Evolutionary conservation across 108 stramenopile genomes (phyloP), one percentile per base, ranked within the genome.

Genomic region (Schizochytrium sp.): DNA sequence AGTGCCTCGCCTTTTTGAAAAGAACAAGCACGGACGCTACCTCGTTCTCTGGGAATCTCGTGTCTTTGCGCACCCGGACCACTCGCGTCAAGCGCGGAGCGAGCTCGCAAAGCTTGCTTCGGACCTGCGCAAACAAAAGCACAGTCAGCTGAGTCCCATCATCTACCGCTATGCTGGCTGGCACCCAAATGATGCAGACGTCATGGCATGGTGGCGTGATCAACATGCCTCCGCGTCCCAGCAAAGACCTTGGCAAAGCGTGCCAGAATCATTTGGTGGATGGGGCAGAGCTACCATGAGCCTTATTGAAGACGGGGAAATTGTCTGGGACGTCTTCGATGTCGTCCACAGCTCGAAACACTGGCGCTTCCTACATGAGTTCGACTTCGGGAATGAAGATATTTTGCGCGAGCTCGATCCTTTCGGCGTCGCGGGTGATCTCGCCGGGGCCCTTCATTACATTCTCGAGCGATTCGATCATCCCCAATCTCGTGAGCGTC

Each of bases 271-370:
- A 12, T 83, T 83, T 4, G 76, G 76, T 53, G 76, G 76, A 14
- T 83, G 48, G 45, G 76, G 48, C 1, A 43, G 76, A 28, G 76
- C 76, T 6, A 83, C 76, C 14, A 53, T 83, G 76, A 53, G 19
- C 51, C 76, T 83, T 12, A 45, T 83, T 19, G 76, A 83, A 34
- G 12, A 47, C 25, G 76, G 76, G 1, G 51, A 83, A 23, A 83
- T 83, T 53, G 48, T 83, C 48, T 83, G 76, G 76, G 76, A 83
- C 28, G 76, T 83, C 48, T 83, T 83, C 48, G 76, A 83, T 23
- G 51, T 53, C 12, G 76, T 53, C 12, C 76, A 83, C 51, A 53
- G 76, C 76, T 47, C 48, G 4, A 83, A 53, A 28, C 76, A 83
- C 51, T 53, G 76, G 76, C n/a, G 51, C 23, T 16, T 83, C 25